These are phyloP conservation scores for Melocanna baccifera DNA, from an alignment of 176 grass and related monocot species.

Conservation along the genomic window DNA sequence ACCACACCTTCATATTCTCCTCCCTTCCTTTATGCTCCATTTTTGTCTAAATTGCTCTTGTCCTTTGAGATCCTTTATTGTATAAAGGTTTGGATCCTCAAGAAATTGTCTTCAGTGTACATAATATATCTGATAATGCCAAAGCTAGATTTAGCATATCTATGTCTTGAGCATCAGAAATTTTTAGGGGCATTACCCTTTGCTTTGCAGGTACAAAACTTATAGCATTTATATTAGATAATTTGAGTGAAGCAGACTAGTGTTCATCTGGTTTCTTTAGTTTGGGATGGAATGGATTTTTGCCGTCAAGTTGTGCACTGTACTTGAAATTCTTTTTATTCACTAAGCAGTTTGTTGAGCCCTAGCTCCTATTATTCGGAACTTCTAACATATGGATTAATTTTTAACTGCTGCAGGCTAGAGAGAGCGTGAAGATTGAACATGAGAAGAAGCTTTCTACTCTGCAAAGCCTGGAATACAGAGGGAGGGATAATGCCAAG, in stretches of 20 bases:
- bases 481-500: slow-evolving; percentile 77
- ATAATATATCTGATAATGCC: slow-evolving; percentile 1
- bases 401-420: slow-evolving; percentile 52
- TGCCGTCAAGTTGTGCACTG: neutral
- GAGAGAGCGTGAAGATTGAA: slow-evolving; percentile 87
- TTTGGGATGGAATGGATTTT: neutral
- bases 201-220: neutral
- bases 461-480: slow-evolving; percentile 82
- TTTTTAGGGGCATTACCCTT: slow-evolving; percentile 6
- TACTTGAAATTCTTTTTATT: neutral
- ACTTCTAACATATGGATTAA: neutral
- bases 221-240: slow-evolving; percentile 5
- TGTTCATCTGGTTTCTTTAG: slow-evolving; percentile 8
- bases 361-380: neutral
- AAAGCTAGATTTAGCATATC: slow-evolving; percentile 17
- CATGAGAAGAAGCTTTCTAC: slow-evolving; percentile 96
- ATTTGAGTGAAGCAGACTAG: neutral
- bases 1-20: slow-evolving; percentile 10
- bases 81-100: neutral
- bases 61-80: slow-evolving; percentile 10
- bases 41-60: slow-evolving; percentile 1
- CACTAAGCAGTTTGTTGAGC: neutral
- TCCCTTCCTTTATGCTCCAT: slow-evolving; percentile 21
- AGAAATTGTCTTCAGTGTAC: slow-evolving; percentile 12
- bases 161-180: neutral